Conservation (phyloP, 305 asterid genomes). For the Rubia occidens region DNA sequence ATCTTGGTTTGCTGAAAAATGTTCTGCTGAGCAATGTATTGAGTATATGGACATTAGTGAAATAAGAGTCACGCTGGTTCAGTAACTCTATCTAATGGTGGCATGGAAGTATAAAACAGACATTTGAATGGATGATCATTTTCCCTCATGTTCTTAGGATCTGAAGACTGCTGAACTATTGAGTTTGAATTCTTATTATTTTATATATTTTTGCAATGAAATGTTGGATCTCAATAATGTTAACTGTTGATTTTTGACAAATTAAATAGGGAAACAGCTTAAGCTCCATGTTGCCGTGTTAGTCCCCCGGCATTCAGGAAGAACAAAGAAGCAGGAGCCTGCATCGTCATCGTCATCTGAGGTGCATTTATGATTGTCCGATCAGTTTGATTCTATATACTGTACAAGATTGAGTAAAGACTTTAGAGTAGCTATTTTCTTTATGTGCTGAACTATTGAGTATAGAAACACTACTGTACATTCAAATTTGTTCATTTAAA, state of each 20-base stretch:
- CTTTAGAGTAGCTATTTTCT: too few species aligned
- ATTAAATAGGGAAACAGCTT: slow-evolving; percentile 50
- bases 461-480: too few species aligned
- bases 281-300: slow-evolving; percentile 72
- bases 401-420: too few species aligned
- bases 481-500: too few species aligned
- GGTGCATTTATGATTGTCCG: too few species aligned
- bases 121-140: background rate
- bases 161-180: background rate
- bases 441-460: too few species aligned
- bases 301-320: slow-evolving; percentile 77
- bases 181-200: too few species aligned
- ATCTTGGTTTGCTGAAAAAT: too few species aligned
- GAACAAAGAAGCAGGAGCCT: slow-evolving; percentile 68
- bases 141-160: background rate
- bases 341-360: slow-evolving; percentile 43
- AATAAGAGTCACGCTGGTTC: background rate
- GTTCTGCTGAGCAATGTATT: background rate
- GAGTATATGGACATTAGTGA: background rate
- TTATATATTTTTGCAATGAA: too few species aligned
- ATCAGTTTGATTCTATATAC: too few species aligned
- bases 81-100: background rate
- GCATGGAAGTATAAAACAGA: background rate
- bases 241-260: background rate
- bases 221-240: too few species aligned